Base-by-base conservation (phyloP, 176 grass and related monocot species). In the Areca catechu region DNA sequence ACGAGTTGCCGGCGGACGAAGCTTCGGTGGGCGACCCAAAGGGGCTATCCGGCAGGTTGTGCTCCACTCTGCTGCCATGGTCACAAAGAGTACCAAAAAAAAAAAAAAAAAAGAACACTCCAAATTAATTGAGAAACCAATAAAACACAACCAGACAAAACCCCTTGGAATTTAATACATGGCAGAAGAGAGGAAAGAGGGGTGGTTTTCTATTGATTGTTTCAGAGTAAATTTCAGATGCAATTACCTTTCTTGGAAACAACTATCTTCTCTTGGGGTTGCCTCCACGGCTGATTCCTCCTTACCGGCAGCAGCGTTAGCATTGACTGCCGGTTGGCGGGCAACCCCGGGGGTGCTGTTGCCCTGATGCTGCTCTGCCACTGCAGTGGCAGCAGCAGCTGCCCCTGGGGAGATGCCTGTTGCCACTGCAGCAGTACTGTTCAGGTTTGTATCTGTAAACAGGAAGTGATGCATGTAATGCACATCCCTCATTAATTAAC, bases 1-100 rank as follows among this genome's bases (percentile, higher is more conserved):
- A 52, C 7, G 18, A 22, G 15, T 56, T 28, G 3, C 51, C 20
- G 22, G 20, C 7, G 2, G 57, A 43, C 55, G 61, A 85, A 66
- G 80, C 75, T 58, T 81, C 90, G 77, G 68, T 77, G n/a, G 83
- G 86, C 25, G 83, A 95, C 10, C 86, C 74, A 24, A 90, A 84
- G 15, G 86, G 91, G 64, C 80, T 84, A 50, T 87, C 83, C 55
- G 86, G 91, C 70, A 90, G 57, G 65, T 65, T 90, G 76, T 84
- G 85, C 80, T 95, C 83, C 82, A 76, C 30, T 50, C 52, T 53
- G 55, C 85, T 89, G 62, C 56, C 60, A 69, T 68, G 72, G 20
- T 76, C 70, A 72, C 48, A 63, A 57, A 12, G 79, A 77, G 5
- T 60, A 63, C 60, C n/a, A n/a, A n/a, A n/a, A n/a, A n/a, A n/a